Percentiles rank a stretch among this genome's conserved stretches.
These are phyloP conservation scores for Talaromyces proteolyticus DNA, from an alignment of 495 filamentous ascomycete genomes.

Conservation along the genomic window DNA sequence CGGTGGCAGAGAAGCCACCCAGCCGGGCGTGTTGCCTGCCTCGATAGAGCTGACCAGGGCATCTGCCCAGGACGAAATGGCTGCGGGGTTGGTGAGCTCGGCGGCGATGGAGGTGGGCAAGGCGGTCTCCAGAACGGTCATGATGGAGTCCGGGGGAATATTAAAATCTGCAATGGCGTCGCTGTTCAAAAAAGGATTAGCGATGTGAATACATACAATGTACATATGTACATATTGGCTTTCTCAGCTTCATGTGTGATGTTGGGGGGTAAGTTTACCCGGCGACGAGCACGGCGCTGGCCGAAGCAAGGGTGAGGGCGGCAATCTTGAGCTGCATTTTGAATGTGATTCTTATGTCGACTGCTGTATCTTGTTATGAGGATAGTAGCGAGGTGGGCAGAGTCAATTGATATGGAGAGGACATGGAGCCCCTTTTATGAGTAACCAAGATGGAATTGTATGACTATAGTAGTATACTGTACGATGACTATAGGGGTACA, in stretches of 20 bases:
- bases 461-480: too few relatives aligned
- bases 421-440: too few relatives aligned
- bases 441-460: too few relatives aligned
- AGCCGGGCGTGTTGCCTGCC: constrained; percentile 12
- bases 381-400: too few relatives aligned
- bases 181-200: background rate
- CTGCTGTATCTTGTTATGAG: too few relatives aligned
- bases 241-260: background rate
- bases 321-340: background rate
- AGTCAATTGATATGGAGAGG: too few relatives aligned
- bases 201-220: too few relatives aligned
- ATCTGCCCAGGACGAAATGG: constrained; percentile 7
- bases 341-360: background rate
- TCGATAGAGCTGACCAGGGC: constrained; percentile 5
- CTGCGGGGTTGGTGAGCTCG: constrained; percentile 7
- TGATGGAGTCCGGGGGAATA: background rate
- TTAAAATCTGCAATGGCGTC: constrained; percentile 2
- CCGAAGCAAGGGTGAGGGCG: background rate
- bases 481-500: too few relatives aligned
- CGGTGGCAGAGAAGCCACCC: constrained; percentile 17
- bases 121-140: constrained; percentile 12
- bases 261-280: background rate
- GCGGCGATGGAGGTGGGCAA: constrained; percentile 12
- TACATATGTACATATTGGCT: too few relatives aligned
- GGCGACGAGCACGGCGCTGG: background rate